phyloP scores from a whole-genome alignment of 177 flowering plant species.

The Vitis hybrid region DNA sequence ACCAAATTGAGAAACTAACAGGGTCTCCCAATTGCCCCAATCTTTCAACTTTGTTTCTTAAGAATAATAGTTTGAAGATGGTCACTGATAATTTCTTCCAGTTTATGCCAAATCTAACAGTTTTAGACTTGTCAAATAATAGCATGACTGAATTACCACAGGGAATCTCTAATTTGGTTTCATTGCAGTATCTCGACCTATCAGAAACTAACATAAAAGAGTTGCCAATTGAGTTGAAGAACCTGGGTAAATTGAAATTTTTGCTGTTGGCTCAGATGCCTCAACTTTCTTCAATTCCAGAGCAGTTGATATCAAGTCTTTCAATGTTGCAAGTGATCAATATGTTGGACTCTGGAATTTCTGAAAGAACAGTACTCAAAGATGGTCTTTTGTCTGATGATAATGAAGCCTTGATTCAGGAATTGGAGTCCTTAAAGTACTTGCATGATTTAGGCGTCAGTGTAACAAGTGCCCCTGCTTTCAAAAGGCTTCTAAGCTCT shows the following conservation, averaged over 20 bases:
- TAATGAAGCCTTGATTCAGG: background rate
- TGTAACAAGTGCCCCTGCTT: background rate
- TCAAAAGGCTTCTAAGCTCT: background rate
- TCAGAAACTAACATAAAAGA: constrained; percentile 9
- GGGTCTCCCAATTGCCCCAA: constrained; percentile 1
- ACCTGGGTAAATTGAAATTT: constrained; percentile 7
- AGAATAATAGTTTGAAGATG: background rate
- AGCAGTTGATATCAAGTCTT: background rate
- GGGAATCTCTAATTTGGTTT: constrained; percentile 4
- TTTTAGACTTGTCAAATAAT: constrained; percentile 11
- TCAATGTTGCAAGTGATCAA: constrained; percentile 3
- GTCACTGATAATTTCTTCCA: constrained; percentile 9
- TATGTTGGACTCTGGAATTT: background rate
- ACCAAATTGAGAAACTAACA: constrained; percentile 3
- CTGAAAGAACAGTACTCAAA: too few relatives aligned
- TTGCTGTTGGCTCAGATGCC: constrained; percentile 6
- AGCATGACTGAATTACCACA: constrained; percentile 1
- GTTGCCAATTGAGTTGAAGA: constrained; percentile 11
- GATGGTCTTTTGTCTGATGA: background rate
- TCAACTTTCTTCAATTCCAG: background rate
- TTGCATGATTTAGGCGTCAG: constrained; percentile 5
- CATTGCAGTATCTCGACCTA: constrained; percentile 15
- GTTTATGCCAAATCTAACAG: constrained; percentile 13
- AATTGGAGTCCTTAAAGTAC: constrained; percentile 11
- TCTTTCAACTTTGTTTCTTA: constrained; percentile 12